Base-by-base conservation (phyloP, 108 stramenopile species). In the Nitzschia palea region DNA sequence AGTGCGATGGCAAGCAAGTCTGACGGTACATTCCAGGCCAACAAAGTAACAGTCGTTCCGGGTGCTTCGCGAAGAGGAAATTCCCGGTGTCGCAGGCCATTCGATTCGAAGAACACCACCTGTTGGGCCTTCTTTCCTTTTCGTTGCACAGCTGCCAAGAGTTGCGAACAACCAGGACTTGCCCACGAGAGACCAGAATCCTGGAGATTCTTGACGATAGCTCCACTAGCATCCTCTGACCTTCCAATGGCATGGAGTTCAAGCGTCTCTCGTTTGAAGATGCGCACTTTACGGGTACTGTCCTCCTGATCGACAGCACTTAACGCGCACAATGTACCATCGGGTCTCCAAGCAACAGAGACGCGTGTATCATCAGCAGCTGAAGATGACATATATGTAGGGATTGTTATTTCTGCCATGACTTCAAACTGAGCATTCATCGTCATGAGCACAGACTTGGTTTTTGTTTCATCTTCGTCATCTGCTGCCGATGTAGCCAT, bases 61-160 rank as follows among this genome's bases (percentile, higher is more conserved):
- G 67, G 43, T n/a, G 37, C 29, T 31, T 78, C 71, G 4, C 80
- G 76, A 10, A 87, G 65, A 3, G 48, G 12, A 65, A 90, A 95
- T 65, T 90, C 94, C 31, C 90, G 51, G 79, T 95, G 94, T 37
- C 89, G 72, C 31, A 92, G 57, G 3, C 94, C 94, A 77, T 95
- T 95, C n/a, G 90, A 84, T 65, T 95, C 94, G 63, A 95, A 86
- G 67, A 95, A 93, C 37, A 87, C 79, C 25, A 95, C 79, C 48
- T 86, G 84, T 44, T 83, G 75, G 8, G 78, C 68, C 48, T 85
- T 81, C 56, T 81, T 66, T 40, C 73, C 81, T 55, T 84, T 75
- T 54, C 74, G 55, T 64, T 95, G 94, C 0, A 89, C 79, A 20
- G 81, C 59, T 31, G 89, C 85, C 5, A 95, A 67, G 14, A 89